Percentiles rank a stretch among this genome's conserved stretches.
phyloP scores from a whole-genome alignment of 805 yeast species.

The Yarrowia divulgata region DNA sequence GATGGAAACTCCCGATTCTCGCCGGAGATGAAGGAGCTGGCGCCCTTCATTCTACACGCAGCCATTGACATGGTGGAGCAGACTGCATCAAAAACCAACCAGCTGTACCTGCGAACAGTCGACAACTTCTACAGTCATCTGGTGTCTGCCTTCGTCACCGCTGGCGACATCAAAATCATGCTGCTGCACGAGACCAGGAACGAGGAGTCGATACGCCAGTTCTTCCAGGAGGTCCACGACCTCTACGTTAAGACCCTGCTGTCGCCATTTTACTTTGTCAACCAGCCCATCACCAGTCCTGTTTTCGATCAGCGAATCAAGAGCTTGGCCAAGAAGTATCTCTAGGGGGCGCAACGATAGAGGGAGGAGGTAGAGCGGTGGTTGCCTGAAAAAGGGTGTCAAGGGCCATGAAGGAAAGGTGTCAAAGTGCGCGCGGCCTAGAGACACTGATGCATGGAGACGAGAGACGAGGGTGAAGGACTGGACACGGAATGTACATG shows the following conservation, averaged over 20 bases:
- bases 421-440: too few species aligned
- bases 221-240: slow-evolving; percentile 85
- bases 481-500: slow-evolving; percentile 2
- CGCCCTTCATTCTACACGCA: slow-evolving; percentile 88
- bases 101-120: slow-evolving; percentile 73
- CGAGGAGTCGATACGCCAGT: slow-evolving; percentile 81
- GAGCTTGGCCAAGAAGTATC: slow-evolving; percentile 74
- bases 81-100: slow-evolving; percentile 75
- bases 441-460: neutral
- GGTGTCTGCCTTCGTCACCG: slow-evolving; percentile 86
- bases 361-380: too few species aligned
- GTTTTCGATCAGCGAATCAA: slow-evolving; percentile 79
- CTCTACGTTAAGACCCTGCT: slow-evolving; percentile 82
- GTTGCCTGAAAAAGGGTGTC: neutral
- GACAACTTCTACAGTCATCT: slow-evolving; percentile 85
- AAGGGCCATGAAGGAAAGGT: neutral
- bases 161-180: slow-evolving; percentile 80
- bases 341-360: slow-evolving; percentile 50
- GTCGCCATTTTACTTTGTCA: slow-evolving; percentile 84
- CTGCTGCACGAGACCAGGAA: slow-evolving; percentile 68
- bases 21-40: slow-evolving; percentile 73
- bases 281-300: slow-evolving; percentile 75
- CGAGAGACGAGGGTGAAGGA: too few species aligned
- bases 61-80: slow-evolving; percentile 93
- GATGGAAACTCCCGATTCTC: slow-evolving; percentile 67